These are phyloP conservation scores for Coriaria nepalensis DNA, from an alignment of 306 rosid genomes.

Conservation along the genomic window DNA sequence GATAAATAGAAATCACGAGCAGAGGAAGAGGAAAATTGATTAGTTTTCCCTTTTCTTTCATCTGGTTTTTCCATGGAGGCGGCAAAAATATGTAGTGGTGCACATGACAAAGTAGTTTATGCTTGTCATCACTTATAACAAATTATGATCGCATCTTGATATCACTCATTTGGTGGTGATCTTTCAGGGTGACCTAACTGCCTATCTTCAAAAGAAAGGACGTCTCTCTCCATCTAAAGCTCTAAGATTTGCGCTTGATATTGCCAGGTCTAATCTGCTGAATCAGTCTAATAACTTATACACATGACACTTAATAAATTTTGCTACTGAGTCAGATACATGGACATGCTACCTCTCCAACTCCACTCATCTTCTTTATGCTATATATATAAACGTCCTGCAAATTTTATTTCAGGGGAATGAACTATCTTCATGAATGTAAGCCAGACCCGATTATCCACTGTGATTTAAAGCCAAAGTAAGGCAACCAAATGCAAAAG, in stretches of 20 bases:
- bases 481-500: constrained; percentile 60
- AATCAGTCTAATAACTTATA: constrained; percentile 6
- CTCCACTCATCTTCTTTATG: constrained; percentile 15
- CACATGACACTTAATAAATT: not conserved
- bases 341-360: not conserved
- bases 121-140: not conserved
- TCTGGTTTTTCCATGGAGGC: too few species aligned
- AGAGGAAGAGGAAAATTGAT: too few species aligned
- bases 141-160: constrained; percentile 16
- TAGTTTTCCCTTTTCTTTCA: too few species aligned
- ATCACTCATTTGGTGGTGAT: constrained; percentile 15
- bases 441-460: constrained; percentile 95
- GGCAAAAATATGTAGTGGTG: too few species aligned
- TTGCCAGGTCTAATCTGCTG: constrained; percentile 52
- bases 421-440: constrained; percentile 98
- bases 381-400: constrained; percentile 12
- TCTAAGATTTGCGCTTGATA: constrained; percentile 72
- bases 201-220: constrained; percentile 85
- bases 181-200: constrained; percentile 76
- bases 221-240: constrained; percentile 82
- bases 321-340: not conserved
- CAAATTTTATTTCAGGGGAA: constrained; percentile 63
- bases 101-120: too few species aligned
- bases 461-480: constrained; percentile 98
- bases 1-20: too few species aligned